Evolutionary conservation across 2,329 filamentous ascomycete genomes (phyloP).

Genomic region (Pseudocercospora musae): DNA sequence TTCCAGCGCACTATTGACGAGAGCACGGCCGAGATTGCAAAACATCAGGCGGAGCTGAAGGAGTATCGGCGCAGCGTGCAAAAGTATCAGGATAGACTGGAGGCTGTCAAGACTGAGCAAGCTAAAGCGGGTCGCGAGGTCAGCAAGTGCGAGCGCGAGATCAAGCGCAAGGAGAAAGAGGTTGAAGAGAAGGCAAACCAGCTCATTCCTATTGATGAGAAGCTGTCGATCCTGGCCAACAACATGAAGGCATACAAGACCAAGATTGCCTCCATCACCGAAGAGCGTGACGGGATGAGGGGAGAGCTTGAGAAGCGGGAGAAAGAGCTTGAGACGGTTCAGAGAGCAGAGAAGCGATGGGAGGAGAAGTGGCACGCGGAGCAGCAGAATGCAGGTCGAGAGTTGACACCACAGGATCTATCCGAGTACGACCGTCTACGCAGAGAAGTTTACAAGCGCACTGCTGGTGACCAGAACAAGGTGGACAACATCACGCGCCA

Average conservation of each 20-base stretch:
- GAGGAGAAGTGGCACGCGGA: conserved; percentile 83
- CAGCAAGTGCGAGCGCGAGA: conserved; percentile 75
- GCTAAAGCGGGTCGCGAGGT: conserved; percentile 72
- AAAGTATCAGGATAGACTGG: conserved; percentile 74
- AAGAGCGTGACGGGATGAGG: conserved; percentile 71
- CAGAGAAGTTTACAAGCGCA: conserved; percentile 78
- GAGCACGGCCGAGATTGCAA: conserved; percentile 83
- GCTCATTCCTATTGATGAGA: conserved; percentile 86
- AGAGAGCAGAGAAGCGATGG: conserved; percentile 85
- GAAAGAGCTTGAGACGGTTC: conserved; percentile 77
- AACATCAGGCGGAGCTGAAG: conserved; percentile 90
- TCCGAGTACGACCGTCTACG: conserved; percentile 85
- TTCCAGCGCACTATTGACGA: conserved; percentile 92
- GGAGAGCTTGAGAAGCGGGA: conserved; percentile 68
- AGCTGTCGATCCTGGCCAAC: conserved; percentile 73
- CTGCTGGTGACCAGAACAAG: conserved; percentile 75
- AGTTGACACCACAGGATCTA: conserved; percentile 79
- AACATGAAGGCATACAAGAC: conserved; percentile 67
- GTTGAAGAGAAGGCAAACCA: conserved; percentile 83
- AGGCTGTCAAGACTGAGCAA: conserved; percentile 81
- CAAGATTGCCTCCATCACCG: conserved; percentile 67
- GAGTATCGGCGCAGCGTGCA: conserved; percentile 86
- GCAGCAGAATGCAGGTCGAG: conserved; percentile 80
- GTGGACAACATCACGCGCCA: conserved; percentile 85
- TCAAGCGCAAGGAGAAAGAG: conserved; percentile 79